A percentile compares a stretch with the other conserved stretches of the same genome.
Evolutionary conservation across 2,329 filamentous ascomycete genomes (phyloP).

Genomic region (Paradendryphiella salina): DNA sequence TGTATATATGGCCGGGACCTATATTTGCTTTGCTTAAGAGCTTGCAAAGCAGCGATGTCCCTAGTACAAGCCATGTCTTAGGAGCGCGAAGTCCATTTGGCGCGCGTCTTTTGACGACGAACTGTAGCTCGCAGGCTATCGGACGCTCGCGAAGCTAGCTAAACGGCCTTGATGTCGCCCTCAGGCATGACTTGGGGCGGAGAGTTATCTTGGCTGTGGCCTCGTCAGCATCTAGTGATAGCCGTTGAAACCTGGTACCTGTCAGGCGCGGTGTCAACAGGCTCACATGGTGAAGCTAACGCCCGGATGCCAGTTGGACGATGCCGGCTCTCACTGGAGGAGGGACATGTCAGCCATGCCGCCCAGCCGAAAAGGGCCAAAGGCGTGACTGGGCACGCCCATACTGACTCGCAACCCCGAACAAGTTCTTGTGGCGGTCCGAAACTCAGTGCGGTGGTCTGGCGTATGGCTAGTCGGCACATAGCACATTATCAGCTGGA

Average conservation of each 20-base stretch:
- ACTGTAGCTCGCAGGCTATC: slow-evolving; percentile 1
- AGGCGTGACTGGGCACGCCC: background rate
- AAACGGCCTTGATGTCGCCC: background rate
- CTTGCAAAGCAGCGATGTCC: slow-evolving; percentile 21
- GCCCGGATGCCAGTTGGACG: slow-evolving; percentile 1
- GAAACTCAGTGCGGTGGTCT: background rate
- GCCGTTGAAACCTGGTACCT: slow-evolving; percentile 10
- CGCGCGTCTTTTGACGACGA: slow-evolving; percentile 11
- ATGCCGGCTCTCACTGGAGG: background rate
- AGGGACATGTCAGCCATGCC: background rate
- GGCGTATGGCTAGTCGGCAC: slow-evolving; percentile 3
- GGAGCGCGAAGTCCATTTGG: slow-evolving; percentile 9
- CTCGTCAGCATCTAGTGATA: background rate
- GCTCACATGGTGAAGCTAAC: background rate
- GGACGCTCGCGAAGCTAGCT: background rate
- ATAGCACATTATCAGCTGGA: slow-evolving; percentile 9
- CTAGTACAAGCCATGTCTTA: slow-evolving; percentile 8
- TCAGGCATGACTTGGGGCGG: background rate
- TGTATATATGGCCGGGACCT: slow-evolving; percentile 19
- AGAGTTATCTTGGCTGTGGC: background rate
- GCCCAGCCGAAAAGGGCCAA: slow-evolving; percentile 5
- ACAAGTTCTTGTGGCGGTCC: too few relatives aligned
- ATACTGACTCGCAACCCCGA: slow-evolving; percentile 6
- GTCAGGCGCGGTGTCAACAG: slow-evolving; percentile 9
- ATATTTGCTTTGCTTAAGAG: slow-evolving; percentile 24